Evolutionary conservation across 1,284 basidiomycete species (phyloP), one percentile per base, ranked within the genome.

Genomic region (Gomphus sp.): DNA sequence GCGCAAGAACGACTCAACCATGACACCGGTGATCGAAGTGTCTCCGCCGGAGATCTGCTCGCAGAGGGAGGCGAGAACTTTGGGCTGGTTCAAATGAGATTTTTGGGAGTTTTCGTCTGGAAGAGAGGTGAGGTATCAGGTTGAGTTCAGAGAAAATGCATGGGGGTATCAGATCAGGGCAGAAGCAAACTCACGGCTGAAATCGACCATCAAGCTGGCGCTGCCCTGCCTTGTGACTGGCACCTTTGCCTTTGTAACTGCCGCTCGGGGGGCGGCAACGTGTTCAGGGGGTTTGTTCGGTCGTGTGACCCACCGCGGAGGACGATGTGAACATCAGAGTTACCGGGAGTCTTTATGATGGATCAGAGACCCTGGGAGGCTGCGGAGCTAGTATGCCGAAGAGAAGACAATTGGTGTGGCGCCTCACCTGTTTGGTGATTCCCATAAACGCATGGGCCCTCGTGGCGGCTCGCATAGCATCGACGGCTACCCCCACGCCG

Each of bases 41-140:
- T 22, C 22, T 22, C 22, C 22, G 22, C 22, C 22, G 83, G 8
- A 91, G 85, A 71, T 96, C 93, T 73, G 22, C 22, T 22, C 22
- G 22, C 22, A 22, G 22, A 22, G 22, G 22, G 22, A 22, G 22
- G 22, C 22, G 22, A 22, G 22, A 22, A 22, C 22, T 22, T 22
- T 22, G 22, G 22, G 22, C 22, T 22, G 22, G 22, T 95, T 96
- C 68, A 82, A 79, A 78, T 96, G 90, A 74, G 96, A 85, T 76
- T 96, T 97, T 65, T 84, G 81, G 53, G 91, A 94, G 79, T 97
- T 97, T 39, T 93, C 93, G 66, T 93, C 87, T 89, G 60, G 16
- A 43, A 4, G 39, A 41, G 3, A 16, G 1, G 12, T 4, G 12
- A 22, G 22, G 22, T 22, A 22, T 22, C 14, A 7, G 28, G 47